Evolutionary conservation across 2,329 filamentous ascomycete genomes (phyloP).

Genomic region (Chrysosporium queenslandicum): DNA sequence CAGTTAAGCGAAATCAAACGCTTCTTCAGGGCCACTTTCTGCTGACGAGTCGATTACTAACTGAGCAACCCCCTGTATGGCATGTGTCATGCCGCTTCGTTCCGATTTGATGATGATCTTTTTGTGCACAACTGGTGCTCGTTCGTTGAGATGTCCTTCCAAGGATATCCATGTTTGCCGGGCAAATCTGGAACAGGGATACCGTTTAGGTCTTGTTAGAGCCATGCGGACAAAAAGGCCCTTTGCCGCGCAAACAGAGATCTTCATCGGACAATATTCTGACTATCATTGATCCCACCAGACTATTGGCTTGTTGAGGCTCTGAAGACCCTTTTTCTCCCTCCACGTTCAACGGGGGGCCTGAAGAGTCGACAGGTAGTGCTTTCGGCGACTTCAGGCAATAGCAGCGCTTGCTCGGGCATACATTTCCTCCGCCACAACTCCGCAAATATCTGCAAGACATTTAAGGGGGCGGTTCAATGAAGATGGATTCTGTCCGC

Average conservation of each 20-base stretch:
- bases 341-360: not conserved
- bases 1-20: slow-evolving; percentile 4
- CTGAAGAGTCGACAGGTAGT: not conserved
- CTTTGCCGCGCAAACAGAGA: not conserved
- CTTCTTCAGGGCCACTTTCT: not conserved
- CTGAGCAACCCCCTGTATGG: not conserved
- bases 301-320: not conserved
- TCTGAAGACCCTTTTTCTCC: not conserved
- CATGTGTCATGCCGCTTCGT: slow-evolving; percentile 10
- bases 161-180: not conserved
- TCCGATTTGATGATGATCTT: slow-evolving; percentile 5
- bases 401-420: no score
- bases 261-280: slow-evolving; percentile 2
- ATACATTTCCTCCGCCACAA: no score
- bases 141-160: not conserved
- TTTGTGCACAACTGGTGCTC: not conserved
- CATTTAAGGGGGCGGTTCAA: no score
- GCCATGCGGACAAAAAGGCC: not conserved
- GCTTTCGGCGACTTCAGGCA: not conserved
- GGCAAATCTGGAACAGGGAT: slow-evolving; percentile 5
- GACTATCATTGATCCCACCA: not conserved
- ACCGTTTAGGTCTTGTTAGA: not conserved
- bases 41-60: slow-evolving; percentile 6
- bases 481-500: no score
- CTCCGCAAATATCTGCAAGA: no score